Evolutionary conservation across 2,329 filamentous ascomycete genomes (phyloP).

Genomic region (Aspergillus fischeri): DNA sequence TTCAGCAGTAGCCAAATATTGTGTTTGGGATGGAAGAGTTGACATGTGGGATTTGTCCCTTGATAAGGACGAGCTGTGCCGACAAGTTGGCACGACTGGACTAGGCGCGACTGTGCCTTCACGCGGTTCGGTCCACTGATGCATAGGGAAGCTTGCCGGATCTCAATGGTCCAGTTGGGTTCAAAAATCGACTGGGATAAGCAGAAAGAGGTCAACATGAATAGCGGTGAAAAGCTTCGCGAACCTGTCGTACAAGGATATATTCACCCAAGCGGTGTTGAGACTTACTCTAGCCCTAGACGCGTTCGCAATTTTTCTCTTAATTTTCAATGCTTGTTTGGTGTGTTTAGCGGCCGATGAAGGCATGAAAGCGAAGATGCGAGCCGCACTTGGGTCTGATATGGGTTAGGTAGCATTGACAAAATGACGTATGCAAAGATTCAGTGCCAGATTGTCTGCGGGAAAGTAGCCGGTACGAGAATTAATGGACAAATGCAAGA

Average conservation of each 20-base stretch:
- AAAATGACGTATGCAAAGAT: slow-evolving; percentile 4
- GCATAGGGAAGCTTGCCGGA: slow-evolving; percentile 22
- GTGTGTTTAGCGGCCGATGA: background rate
- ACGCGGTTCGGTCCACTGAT: slow-evolving; percentile 23
- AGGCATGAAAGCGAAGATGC: background rate
- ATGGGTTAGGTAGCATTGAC: background rate
- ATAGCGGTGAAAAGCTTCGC: background rate
- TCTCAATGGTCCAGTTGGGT: slow-evolving; percentile 17
- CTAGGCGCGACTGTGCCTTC: slow-evolving; percentile 29
- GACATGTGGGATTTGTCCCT: slow-evolving; percentile 24
- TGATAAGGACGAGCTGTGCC: slow-evolving; percentile 23
- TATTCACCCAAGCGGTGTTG: background rate
- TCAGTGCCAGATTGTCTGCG: background rate
- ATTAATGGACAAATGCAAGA: slow-evolving; percentile 3
- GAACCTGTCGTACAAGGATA: background rate
- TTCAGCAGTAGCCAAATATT: slow-evolving; percentile 1
- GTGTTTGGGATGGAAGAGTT: slow-evolving; percentile 10
- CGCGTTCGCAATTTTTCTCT: background rate
- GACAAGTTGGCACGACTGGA: slow-evolving; percentile 33
- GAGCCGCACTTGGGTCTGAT: background rate
- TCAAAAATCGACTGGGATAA: slow-evolving; percentile 13
- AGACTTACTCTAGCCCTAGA: background rate
- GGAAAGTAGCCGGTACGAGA: background rate
- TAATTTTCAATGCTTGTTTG: background rate
- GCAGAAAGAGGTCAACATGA: slow-evolving; percentile 9